Base-by-base conservation (phyloP, 2,329 filamentous ascomycete species). In the Akanthomyces uredinophilus region DNA sequence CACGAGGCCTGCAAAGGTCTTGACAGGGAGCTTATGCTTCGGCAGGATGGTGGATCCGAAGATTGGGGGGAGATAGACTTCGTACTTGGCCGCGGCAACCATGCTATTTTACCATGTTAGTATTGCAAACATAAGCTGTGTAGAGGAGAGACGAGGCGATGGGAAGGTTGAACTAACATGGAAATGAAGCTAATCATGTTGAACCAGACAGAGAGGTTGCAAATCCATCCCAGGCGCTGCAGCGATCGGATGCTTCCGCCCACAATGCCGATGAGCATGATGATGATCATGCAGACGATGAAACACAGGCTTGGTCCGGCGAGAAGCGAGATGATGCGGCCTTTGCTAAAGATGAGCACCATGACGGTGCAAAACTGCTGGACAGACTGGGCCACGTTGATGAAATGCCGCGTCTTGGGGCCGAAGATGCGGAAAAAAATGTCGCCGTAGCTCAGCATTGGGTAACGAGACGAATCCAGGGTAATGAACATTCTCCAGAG, bases 151-250 rank as follows among this genome's bases (percentile, higher is more conserved):
- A 4, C 18, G 37, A 39, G 4, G 10, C 14, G 18, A 20, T 3
- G 29, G 35, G 51, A 7, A 16, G 27, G 14, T 1, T 3, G 18
- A 7, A 51, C 55, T 46, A 18, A 63, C 61, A 57, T 59, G 65
- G 84, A 76, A 53, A 85, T 80, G 64, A 81, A 76, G 37, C 81
- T 60, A 24, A 22, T 67, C 18, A 85, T 64, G 63, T 83, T 85
- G 55, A 85, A 68, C 80, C 80, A 85, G n/a, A 86, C 78, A 0
- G 81, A 77, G n/a, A 79, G 67, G 63, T 84, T 85, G 20, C 82
- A 81, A 0, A 85, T 70, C 78, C 80, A 85, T 5, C 80, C 79
- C 52, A 83, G 81, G 8, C 75, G 73, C 67, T 83, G 78, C 46
- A 86, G 71, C 0, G 81, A 84, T 8, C 83, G 76, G 47, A 86